Conservation (phyloP, 306 rosid genomes). For the Vigna unguiculata region DNA sequence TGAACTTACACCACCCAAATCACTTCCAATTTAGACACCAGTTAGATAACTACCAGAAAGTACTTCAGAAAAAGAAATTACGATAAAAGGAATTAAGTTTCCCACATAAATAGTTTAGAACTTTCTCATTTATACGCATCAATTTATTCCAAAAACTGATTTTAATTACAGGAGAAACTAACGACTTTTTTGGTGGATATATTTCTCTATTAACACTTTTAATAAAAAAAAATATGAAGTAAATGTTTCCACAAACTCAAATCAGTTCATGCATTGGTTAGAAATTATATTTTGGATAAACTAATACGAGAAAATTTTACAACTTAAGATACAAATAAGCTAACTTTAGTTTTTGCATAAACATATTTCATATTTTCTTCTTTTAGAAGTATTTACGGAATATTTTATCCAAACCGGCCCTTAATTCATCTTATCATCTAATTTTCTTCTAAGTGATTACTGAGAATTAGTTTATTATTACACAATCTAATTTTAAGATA, state of each 20-base stretch:
- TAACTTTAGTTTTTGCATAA: no score
- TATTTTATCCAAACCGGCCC: no score
- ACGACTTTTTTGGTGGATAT: not conserved
- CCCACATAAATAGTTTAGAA: not conserved
- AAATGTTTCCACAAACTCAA: no score
- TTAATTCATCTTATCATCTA: no score
- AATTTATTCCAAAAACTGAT: not conserved
- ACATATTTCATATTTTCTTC: not conserved
- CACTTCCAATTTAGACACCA: not conserved
- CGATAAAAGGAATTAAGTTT: not conserved
- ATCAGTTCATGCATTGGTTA: no score
- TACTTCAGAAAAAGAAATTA: no score
- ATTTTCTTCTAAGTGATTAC: no score
- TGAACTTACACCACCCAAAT: not conserved
- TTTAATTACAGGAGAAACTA: no score
- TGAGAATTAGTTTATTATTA: not conserved
- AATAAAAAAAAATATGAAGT: no score
- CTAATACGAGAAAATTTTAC: not conserved
- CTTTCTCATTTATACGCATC: not conserved
- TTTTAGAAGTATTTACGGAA: no score
- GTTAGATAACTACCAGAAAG: not conserved
- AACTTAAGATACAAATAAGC: no score
- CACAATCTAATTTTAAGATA: no score
- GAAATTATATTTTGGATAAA: not conserved
- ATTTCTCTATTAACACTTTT: not conserved